A percentile compares a stretch with the other conserved stretches of the same genome.
Conservation (phyloP, 768 basidiomycete genomes). For the Russula sp. region DNA sequence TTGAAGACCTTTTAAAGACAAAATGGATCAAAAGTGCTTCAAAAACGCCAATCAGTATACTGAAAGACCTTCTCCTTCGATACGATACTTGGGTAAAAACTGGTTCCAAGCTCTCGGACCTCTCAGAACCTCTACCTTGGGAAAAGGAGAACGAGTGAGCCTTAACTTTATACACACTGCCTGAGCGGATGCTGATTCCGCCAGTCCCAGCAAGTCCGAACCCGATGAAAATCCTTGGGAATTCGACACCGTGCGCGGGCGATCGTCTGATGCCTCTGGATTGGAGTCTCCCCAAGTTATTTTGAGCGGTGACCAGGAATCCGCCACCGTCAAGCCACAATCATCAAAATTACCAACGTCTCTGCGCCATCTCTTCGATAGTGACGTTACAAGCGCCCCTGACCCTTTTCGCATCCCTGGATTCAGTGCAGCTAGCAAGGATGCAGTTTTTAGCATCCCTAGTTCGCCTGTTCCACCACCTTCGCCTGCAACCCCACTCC, state of each 20-base stretch:
- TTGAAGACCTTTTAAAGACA: conserved; percentile 80
- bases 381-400: conserved; percentile 32
- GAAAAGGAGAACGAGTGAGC: conserved; percentile 52
- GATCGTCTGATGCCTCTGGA: conserved; percentile 23
- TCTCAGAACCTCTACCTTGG: conserved; percentile 66
- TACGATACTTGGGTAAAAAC: conserved; percentile 64
- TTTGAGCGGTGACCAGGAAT: conserved; percentile 14
- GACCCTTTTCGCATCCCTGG: conserved; percentile 39
- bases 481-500: conserved; percentile 31
- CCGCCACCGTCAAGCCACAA: conserved; percentile 44
- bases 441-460: conserved; percentile 22
- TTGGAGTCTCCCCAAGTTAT: neutral
- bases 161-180: conserved; percentile 3
- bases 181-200: conserved; percentile 25
- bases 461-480: conserved; percentile 22
- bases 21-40: conserved; percentile 83
- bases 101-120: conserved; percentile 25
- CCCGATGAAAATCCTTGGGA: conserved; percentile 51
- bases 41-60: conserved; percentile 55
- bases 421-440: conserved; percentile 24
- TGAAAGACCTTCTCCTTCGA: conserved; percentile 76
- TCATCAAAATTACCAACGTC: conserved; percentile 64
- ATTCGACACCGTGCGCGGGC: conserved; percentile 62
- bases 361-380: conserved; percentile 71
- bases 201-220: conserved; percentile 3